Evolutionary conservation across 2,329 filamentous ascomycete genomes (phyloP).

Genomic region (Fusarium coffeatum): DNA sequence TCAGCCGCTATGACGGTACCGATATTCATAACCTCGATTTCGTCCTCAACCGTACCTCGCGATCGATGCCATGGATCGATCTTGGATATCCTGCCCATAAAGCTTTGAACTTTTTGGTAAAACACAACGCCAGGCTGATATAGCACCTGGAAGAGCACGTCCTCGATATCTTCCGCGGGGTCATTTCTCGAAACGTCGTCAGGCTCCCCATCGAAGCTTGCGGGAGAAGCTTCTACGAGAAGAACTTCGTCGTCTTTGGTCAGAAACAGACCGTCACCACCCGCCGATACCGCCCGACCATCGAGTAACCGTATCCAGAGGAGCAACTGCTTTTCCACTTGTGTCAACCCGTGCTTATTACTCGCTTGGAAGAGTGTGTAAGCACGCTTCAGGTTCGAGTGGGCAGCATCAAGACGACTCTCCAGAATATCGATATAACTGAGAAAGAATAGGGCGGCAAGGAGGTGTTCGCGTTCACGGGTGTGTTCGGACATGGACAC

Average conservation of each 20-base stretch:
- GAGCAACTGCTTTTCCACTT: constrained; percentile 60
- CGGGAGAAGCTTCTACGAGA: constrained; percentile 57
- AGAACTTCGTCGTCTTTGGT: constrained; percentile 60
- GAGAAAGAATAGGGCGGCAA: constrained; percentile 65
- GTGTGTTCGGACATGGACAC: constrained; percentile 46
- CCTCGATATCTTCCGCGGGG: constrained; percentile 55
- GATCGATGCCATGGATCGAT: constrained; percentile 68
- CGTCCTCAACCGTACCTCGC: constrained; percentile 67
- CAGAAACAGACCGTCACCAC: constrained; percentile 66
- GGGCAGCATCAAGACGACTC: constrained; percentile 57
- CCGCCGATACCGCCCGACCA: constrained; percentile 65
- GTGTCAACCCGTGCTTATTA: constrained; percentile 52
- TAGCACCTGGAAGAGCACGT: constrained; percentile 65
- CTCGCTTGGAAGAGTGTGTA: constrained; percentile 59
- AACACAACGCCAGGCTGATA: constrained; percentile 68
- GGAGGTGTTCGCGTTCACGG: constrained; percentile 54
- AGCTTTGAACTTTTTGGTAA: constrained; percentile 68
- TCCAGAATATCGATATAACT: constrained; percentile 65
- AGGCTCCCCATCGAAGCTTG: constrained; percentile 51
- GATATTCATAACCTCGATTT: constrained; percentile 68
- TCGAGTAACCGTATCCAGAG: constrained; percentile 68
- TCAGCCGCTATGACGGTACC: constrained; percentile 63
- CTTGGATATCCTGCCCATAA: constrained; percentile 67
- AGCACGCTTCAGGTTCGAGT: constrained; percentile 62
- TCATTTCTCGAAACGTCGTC: constrained; percentile 41